phyloP scores from a whole-genome alignment of 768 basidiomycete species.

The Termitomyces sp. region DNA sequence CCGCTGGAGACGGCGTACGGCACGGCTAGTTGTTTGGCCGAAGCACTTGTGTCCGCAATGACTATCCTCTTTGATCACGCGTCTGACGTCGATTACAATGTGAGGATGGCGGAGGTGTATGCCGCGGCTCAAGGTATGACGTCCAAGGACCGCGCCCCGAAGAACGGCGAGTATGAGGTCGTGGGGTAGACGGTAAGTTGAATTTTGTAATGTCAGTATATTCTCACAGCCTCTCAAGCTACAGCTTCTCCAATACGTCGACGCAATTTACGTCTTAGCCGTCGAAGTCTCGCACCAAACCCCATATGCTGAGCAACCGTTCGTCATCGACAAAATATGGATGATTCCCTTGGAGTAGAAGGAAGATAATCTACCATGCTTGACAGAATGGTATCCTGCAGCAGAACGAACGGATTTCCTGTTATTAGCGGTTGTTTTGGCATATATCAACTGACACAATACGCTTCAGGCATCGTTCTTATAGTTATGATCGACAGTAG shows the following conservation, averaged over 20 bases:
- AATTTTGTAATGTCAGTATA: not conserved
- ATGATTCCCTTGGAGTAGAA: no score
- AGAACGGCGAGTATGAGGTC: conserved; percentile 25
- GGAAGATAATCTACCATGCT: not conserved
- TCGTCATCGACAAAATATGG: not conserved
- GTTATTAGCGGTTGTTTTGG: not conserved
- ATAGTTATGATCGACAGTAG: no score
- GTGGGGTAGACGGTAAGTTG: conserved; percentile 18
- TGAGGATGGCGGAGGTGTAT: not conserved
- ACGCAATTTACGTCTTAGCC: not conserved
- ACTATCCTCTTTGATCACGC: conserved; percentile 18
- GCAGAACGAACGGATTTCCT: not conserved
- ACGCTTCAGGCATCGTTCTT: not conserved
- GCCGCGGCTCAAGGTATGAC: conserved; percentile 21
- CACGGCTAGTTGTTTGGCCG: conserved; percentile 14
- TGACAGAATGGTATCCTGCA: not conserved
- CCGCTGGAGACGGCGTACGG: conserved; percentile 18
- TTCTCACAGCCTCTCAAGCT: not conserved
- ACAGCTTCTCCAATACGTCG: not conserved
- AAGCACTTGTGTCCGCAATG: conserved; percentile 18
- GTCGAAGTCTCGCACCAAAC: not conserved
- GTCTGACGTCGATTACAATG: conserved; percentile 8
- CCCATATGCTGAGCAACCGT: not conserved
- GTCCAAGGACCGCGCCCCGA: conserved; percentile 23
- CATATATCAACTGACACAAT: not conserved